Conservation (phyloP, 352 stramenopile genomes). For the Globisporangium viniferum region DNA sequence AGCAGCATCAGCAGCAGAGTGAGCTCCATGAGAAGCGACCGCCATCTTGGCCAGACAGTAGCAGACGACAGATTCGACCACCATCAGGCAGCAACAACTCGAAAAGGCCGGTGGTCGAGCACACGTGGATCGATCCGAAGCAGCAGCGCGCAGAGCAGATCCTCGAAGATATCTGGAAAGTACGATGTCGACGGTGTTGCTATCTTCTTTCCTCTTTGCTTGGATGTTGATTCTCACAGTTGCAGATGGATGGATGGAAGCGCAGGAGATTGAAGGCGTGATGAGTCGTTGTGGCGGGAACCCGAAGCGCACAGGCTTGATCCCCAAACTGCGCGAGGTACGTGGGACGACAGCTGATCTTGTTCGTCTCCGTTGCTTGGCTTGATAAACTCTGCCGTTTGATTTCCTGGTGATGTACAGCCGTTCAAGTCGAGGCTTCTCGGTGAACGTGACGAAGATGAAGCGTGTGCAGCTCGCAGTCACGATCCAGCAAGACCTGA, state of each 20-base stretch:
- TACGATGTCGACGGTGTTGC: constrained; percentile 10
- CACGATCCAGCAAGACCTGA: not conserved
- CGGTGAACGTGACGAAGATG: not conserved
- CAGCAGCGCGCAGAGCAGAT: constrained; percentile 30
- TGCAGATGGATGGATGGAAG: not conserved
- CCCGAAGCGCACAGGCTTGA: constrained; percentile 1
- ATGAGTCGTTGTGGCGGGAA: not conserved
- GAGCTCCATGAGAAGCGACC: constrained; percentile 1
- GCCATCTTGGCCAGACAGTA: constrained; percentile 1
- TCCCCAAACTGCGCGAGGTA: not conserved
- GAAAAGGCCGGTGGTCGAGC: constrained; percentile 4
- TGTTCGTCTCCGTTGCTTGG: not conserved
- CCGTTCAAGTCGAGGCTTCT: constrained; percentile 9
- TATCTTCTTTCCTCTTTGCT: not conserved
- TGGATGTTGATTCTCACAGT: not conserved
- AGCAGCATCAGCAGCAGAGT: not conserved
- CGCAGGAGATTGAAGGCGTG: constrained; percentile 17
- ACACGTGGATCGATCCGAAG: constrained; percentile 32
- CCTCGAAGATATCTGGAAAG: constrained; percentile 34
- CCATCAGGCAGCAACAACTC: not conserved
- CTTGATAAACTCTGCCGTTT: not conserved
- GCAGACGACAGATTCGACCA: not conserved
- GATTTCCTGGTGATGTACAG: not conserved
- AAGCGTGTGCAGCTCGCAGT: not conserved
- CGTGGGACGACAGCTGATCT: not conserved